Base-by-base conservation (phyloP, 2,329 filamentous ascomycete genomes). In the Lojkania enalia region DNA sequence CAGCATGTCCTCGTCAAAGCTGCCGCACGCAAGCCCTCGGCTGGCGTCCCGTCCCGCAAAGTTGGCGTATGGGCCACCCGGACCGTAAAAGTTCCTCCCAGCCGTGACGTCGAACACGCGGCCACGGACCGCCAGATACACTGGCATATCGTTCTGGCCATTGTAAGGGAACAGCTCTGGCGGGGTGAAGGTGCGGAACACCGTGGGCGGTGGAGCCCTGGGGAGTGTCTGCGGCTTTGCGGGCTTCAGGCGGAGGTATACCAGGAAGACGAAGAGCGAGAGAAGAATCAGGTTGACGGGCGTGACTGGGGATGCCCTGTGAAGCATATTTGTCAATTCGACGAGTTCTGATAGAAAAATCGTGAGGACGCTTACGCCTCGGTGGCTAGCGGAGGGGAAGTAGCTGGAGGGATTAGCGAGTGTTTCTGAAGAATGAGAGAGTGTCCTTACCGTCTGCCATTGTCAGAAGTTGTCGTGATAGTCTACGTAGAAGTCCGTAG, bases 1-100 rank as follows among this genome's bases (percentile, higher is more conserved):
- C 73, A 97, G 74, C 90, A 97, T 95, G 5, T 91, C 87, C 76
- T 88, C 83, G 67, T 96, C 94, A 70, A 99, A 97, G 74, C 89
- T 95, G 47, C 91, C 89, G 70, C 83, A 88, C 1, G 94, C 92
- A 48, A 99, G 74, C 1, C 94, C 94, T 40, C 92, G 81, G 54
- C 83, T 90, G 15, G 94, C 94, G 71, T 99, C 94, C 29, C 91
- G 79, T 0, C 94, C 94, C 0, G 94, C 94, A 66, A 99, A 99
- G 75, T 97, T 97, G 70, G 86, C 85, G 71, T 99, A 99, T 2
- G 92, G 90, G 0, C 92, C 92, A 11, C 90, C 91, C 15, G 94
- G 94, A 3, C 94, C 94, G 74, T 99, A 99, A 72, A 97, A 97
- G 76, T 95, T 91, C 63, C 86, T 83, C 18, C 94, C 92, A 12